Conservation (phyloP, 148 eudicot genomes). For the Heliosperma pusillum region DNA sequence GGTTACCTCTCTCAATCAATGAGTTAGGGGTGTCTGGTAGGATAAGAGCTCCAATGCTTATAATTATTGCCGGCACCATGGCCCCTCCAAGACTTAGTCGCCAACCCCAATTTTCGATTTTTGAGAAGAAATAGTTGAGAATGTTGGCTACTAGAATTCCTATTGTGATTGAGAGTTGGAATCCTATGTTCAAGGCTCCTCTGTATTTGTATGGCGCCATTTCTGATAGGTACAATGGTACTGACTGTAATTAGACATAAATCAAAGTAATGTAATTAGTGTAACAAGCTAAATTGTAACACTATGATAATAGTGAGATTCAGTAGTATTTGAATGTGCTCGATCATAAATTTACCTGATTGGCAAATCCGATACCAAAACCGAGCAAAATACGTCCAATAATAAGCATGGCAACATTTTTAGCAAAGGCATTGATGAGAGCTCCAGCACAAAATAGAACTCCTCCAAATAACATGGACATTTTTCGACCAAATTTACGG, state of each 20-base stretch:
- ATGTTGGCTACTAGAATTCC: slow-evolving; percentile 67
- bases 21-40: slow-evolving; percentile 87
- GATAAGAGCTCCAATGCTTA: slow-evolving; percentile 49
- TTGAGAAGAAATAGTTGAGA: slow-evolving; percentile 58
- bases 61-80: slow-evolving; percentile 62
- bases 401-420: slow-evolving; percentile 58
- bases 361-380: slow-evolving; percentile 78
- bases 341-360: slow-evolving; percentile 43
- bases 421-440: slow-evolving; percentile 55
- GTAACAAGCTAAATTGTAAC: not conserved
- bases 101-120: slow-evolving; percentile 65
- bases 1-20: slow-evolving; percentile 53
- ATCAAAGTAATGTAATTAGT: not conserved
- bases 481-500: slow-evolving; percentile 54
- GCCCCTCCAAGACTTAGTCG: slow-evolving; percentile 71
- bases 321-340: too few relatives aligned
- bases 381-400: slow-evolving; percentile 77
- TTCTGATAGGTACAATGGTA: slow-evolving; percentile 70
- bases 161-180: slow-evolving; percentile 65
- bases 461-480: slow-evolving; percentile 73
- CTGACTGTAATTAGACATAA: slow-evolving; percentile 41
- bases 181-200: slow-evolving; percentile 67
- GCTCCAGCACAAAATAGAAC: slow-evolving; percentile 59
- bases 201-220: slow-evolving; percentile 79
- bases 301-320: not conserved